phyloP scores from a whole-genome alignment of 805 yeast genomes.

The Candida ortonii region DNA sequence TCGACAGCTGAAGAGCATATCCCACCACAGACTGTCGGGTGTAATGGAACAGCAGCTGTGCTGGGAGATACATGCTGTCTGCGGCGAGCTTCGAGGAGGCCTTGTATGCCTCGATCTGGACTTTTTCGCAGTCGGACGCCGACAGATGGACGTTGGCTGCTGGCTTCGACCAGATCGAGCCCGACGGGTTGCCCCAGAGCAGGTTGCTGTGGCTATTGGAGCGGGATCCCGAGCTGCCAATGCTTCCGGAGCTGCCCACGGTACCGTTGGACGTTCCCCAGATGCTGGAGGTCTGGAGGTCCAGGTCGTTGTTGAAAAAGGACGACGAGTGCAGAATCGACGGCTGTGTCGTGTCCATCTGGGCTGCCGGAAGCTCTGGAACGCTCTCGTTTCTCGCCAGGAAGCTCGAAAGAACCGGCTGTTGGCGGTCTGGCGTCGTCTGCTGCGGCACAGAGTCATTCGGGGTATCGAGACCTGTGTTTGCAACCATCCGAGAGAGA shows the following conservation, averaged over 20 bases:
- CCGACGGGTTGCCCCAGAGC: slow-evolving; percentile 27
- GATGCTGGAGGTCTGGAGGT: slow-evolving; percentile 4
- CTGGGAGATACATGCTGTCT: slow-evolving; percentile 23
- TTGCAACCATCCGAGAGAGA: too few species aligned
- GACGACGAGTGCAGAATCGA: slow-evolving; percentile 6
- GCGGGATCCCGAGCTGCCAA: slow-evolving; percentile 5
- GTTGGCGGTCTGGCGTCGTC: slow-evolving; percentile 2
- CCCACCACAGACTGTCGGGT: slow-evolving; percentile 38
- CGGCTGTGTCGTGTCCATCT: slow-evolving; percentile 1
- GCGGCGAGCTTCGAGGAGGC: slow-evolving; percentile 38
- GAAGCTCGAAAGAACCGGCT: slow-evolving; percentile 7
- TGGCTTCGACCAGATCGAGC: slow-evolving; percentile 19
- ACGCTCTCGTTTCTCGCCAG: slow-evolving; percentile 14
- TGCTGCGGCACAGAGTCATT: too few species aligned
- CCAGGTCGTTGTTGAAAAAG: slow-evolving; percentile 11
- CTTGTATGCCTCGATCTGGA: slow-evolving; percentile 42
- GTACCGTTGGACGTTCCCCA: slow-evolving; percentile 16
- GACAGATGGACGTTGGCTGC: slow-evolving; percentile 7
- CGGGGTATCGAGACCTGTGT: too few species aligned
- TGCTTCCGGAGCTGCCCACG: too few species aligned
- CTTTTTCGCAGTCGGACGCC: slow-evolving; percentile 30
- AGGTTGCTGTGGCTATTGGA: slow-evolving; percentile 19
- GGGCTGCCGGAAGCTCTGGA: slow-evolving; percentile 8
- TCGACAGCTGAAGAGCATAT: slow-evolving; percentile 33
- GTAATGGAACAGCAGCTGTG: slow-evolving; percentile 26